Conservation (phyloP, 306 rosid species). For the Purshia tridentata region DNA sequence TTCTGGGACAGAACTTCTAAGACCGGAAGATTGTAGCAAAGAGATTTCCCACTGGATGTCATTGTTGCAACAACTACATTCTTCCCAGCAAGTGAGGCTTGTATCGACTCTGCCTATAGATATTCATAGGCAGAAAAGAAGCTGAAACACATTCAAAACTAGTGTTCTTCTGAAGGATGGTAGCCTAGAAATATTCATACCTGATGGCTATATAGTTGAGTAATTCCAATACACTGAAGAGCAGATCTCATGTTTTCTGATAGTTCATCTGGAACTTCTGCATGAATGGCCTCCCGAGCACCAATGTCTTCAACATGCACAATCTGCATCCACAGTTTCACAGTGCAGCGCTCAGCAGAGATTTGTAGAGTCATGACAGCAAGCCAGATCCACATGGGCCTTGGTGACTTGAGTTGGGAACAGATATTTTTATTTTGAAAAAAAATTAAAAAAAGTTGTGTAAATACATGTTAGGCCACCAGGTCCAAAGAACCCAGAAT, state of each 20-base stretch:
- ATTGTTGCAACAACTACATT: slow-evolving; percentile 83
- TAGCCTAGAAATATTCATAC: slow-evolving; percentile 41
- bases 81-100: slow-evolving; percentile 73
- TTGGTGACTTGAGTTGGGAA: not conserved
- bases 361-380: slow-evolving; percentile 15
- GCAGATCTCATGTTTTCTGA: slow-evolving; percentile 62
- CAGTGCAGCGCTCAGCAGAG: slow-evolving; percentile 26
- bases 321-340: slow-evolving; percentile 52
- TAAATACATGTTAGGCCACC: slow-evolving; percentile 3
- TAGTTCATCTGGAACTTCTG: slow-evolving; percentile 56
- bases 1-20: slow-evolving; percentile 60
- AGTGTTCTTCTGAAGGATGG: slow-evolving; percentile 14
- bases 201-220: slow-evolving; percentile 87
- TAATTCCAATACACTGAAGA: slow-evolving; percentile 58
- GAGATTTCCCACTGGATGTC: slow-evolving; percentile 98
- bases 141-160: slow-evolving; percentile 23
- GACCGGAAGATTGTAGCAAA: slow-evolving; percentile 87
- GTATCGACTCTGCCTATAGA: slow-evolving; percentile 64
- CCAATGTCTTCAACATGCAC: slow-evolving; percentile 78
- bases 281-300: slow-evolving; percentile 55
- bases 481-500: slow-evolving; percentile 17
- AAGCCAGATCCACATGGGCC: slow-evolving; percentile 5
- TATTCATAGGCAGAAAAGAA: slow-evolving; percentile 11
- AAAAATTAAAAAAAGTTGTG: not conserved
- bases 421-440: not conserved